Percentiles rank a stretch among this genome's conserved stretches.
phyloP scores from a whole-genome alignment of 108 stramenopile genomes.

The Mediolabrus comicus region DNA sequence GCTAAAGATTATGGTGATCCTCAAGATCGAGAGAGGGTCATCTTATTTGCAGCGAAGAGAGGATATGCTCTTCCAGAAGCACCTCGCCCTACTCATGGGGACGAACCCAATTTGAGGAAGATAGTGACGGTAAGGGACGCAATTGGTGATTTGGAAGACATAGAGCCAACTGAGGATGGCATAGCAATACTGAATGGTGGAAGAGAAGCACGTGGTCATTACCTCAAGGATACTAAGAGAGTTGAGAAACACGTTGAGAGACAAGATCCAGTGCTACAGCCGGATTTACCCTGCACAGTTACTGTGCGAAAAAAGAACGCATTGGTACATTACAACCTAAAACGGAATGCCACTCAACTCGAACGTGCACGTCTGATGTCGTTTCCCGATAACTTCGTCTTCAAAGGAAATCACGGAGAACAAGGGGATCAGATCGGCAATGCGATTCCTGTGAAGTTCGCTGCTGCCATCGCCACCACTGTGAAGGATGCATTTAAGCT shows the following conservation, averaged over 20 bases:
- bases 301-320: conserved; percentile 33
- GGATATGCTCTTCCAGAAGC: conserved; percentile 19
- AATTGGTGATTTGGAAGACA: conserved; percentile 26
- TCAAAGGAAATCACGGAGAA: conserved; percentile 21
- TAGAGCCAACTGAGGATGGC: conserved; percentile 23
- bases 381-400: conserved; percentile 34
- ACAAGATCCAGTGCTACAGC: neutral
- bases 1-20: conserved; percentile 52
- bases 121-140: conserved; percentile 19
- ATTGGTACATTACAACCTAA: conserved; percentile 35
- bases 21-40: conserved; percentile 42
- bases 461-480: conserved; percentile 17
- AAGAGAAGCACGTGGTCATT: conserved; percentile 14
- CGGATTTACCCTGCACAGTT: conserved; percentile 2
- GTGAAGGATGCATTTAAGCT: conserved; percentile 2
- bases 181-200: neutral
- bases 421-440: conserved; percentile 43
- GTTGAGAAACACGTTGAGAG: conserved; percentile 1
- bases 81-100: conserved; percentile 41
- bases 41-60: conserved; percentile 35
- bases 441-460: conserved; percentile 41
- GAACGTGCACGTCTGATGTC: conserved; percentile 40
- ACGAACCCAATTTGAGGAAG: neutral
- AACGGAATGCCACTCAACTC: conserved; percentile 25
- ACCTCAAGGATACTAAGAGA: neutral